Conservation (phyloP, 768 basidiomycete genomes). For the Cyclocybe aegerita region DNA sequence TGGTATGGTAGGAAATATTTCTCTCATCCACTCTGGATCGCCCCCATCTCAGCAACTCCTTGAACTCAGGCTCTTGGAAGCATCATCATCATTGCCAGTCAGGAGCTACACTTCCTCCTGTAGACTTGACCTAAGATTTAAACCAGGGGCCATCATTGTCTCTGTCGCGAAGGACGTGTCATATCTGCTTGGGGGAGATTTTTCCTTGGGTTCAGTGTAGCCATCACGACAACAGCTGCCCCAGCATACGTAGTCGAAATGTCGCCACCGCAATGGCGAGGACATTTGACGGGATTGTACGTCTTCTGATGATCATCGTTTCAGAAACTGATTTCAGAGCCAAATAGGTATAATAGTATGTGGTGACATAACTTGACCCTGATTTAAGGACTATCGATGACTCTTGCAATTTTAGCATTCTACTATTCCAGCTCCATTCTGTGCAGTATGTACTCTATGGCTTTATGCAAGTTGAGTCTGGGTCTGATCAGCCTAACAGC, state of each 20-base stretch:
- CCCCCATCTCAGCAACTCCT: background rate
- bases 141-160: constrained; percentile 42
- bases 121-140: background rate
- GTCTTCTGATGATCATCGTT: constrained; percentile 16
- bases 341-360: constrained; percentile 33
- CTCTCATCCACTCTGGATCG: background rate
- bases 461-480: background rate
- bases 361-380: constrained; percentile 11
- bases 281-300: constrained; percentile 48
- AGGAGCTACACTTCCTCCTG: background rate
- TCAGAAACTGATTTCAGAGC: background rate
- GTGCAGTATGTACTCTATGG: constrained; percentile 29
- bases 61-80: constrained; percentile 34
- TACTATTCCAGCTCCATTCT: constrained; percentile 45
- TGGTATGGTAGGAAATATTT: constrained; percentile 34
- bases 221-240: constrained; percentile 42
- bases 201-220: constrained; percentile 54
- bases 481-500: constrained; percentile 18
- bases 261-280: constrained; percentile 59
- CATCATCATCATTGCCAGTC: constrained; percentile 38
- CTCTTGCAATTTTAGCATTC: constrained; percentile 29
- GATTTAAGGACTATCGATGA: constrained; percentile 10
- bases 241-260: constrained; percentile 57
- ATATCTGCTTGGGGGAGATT: constrained; percentile 55
- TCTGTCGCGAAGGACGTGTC: constrained; percentile 40